Evolutionary conservation across 2,329 filamentous ascomycete species (phyloP).

Genomic region (Stachybotrys elegans): DNA sequence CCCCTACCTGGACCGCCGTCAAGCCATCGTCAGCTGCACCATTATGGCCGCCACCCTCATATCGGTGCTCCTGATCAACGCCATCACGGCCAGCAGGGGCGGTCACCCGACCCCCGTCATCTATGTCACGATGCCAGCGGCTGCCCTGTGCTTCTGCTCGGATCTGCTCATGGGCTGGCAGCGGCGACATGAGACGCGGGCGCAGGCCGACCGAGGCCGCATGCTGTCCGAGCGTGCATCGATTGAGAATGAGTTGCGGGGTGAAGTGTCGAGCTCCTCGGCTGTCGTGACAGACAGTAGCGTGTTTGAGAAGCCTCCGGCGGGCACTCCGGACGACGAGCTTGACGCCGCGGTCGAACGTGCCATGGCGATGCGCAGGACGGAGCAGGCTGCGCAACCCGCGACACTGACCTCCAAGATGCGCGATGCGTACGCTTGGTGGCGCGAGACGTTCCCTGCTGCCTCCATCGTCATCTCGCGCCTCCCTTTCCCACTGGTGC

Average conservation of each 20-base stretch:
- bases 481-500: constrained; percentile 62
- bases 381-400: too few relatives aligned
- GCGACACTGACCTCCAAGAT: constrained; percentile 49
- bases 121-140: constrained; percentile 65
- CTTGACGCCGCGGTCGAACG: too few relatives aligned
- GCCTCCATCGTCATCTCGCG: constrained; percentile 59
- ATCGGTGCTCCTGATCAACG: constrained; percentile 62
- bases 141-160: constrained; percentile 63
- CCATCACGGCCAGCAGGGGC: constrained; percentile 45
- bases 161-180: constrained; percentile 61
- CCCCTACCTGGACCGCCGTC: constrained; percentile 63
- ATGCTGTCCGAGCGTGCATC: too few relatives aligned
- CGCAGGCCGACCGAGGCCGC: constrained; percentile 54
- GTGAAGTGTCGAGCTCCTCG: too few relatives aligned
- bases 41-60: constrained; percentile 65
- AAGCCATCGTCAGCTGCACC: constrained; percentile 58
- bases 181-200: constrained; percentile 56
- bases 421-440: constrained; percentile 47
- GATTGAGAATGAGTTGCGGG: too few relatives aligned
- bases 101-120: constrained; percentile 54
- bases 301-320: too few relatives aligned
- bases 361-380: too few relatives aligned
- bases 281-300: too few relatives aligned
- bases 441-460: constrained; percentile 66
- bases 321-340: too few relatives aligned